Evolutionary conservation across 192 early-diverging fungal genomes (phyloP).

Genomic region (Umbelopsis isabellina): DNA sequence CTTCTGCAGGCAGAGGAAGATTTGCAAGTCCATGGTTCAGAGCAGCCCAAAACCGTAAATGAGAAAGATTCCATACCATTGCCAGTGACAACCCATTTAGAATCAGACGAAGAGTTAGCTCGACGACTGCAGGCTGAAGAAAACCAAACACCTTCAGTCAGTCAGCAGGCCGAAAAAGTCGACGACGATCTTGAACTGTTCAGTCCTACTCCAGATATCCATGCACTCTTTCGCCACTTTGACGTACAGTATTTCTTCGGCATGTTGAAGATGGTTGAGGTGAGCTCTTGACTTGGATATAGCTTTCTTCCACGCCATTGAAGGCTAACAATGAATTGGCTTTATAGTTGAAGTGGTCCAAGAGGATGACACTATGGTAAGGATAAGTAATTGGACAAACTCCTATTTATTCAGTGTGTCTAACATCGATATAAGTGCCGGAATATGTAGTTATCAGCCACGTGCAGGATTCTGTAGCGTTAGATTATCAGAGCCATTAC

Average conservation of each 20-base stretch:
- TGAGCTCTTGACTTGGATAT: neutral
- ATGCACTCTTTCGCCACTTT: constrained; percentile 1
- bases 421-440: constrained; percentile 48
- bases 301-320: neutral
- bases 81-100: neutral
- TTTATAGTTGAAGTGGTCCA: constrained; percentile 11
- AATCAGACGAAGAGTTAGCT: constrained; percentile 2
- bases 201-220: constrained; percentile 11
- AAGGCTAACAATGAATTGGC: neutral
- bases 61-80: neutral
- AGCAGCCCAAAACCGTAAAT: neutral
- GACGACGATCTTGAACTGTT: neutral
- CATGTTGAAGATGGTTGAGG: constrained; percentile 1
- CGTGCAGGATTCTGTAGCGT: constrained; percentile 52
- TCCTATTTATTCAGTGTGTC: neutral
- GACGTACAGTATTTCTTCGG: constrained; percentile 3
- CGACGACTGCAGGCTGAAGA: neutral
- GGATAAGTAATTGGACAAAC: neutral
- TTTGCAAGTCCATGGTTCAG: neutral
- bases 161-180: neutral
- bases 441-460: constrained; percentile 54
- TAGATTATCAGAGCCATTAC: constrained; percentile 62
- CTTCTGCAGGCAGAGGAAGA: constrained; percentile 20
- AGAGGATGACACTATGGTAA: constrained; percentile 17
- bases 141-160: neutral